These are phyloP conservation scores for Acorus calamus DNA, from an alignment of 106 monocot species.

Conservation along the genomic window DNA sequence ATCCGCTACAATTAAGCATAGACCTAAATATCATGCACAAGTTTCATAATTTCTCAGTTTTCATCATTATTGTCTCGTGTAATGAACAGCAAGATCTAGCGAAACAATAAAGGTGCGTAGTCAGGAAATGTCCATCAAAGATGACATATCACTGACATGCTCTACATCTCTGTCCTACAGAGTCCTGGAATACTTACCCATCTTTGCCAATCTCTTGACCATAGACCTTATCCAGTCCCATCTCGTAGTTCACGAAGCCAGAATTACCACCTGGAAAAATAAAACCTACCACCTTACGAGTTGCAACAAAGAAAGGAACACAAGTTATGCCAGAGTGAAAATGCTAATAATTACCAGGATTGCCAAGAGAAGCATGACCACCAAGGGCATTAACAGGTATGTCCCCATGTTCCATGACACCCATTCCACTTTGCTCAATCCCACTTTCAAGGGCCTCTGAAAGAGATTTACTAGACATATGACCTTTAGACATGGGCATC, in stretches of 20 bases:
- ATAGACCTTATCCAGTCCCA: conserved; percentile 5
- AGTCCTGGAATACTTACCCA: conserved; percentile 3
- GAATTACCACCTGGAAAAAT: conserved; percentile 13
- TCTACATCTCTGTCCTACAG: neutral
- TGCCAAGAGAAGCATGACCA: conserved; percentile 15
- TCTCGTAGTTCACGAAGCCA: conserved; percentile 9
- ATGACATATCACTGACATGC: no score
- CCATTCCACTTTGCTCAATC: neutral
- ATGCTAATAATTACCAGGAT: neutral
- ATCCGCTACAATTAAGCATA: no score
- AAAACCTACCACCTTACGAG: no score
- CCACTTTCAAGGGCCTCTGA: conserved; percentile 1
- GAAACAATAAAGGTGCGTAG: no score
- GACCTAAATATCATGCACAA: no score
- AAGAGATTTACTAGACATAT: neutral
- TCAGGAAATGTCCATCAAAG: no score
- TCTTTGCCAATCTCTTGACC: conserved; percentile 9
- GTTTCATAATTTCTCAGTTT: no score
- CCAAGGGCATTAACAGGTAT: conserved; percentile 1
- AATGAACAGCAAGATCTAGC: no score
- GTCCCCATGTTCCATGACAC: conserved; percentile 3
- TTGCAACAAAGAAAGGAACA: neutral
- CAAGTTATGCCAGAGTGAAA: no score
- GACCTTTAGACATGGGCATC: conserved; percentile 9
- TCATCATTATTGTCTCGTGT: no score